Evolutionary conservation across 345 rosid species (phyloP), one percentile per base, ranked within the genome.

Genomic region (Zanthoxylum bungeanum): DNA sequence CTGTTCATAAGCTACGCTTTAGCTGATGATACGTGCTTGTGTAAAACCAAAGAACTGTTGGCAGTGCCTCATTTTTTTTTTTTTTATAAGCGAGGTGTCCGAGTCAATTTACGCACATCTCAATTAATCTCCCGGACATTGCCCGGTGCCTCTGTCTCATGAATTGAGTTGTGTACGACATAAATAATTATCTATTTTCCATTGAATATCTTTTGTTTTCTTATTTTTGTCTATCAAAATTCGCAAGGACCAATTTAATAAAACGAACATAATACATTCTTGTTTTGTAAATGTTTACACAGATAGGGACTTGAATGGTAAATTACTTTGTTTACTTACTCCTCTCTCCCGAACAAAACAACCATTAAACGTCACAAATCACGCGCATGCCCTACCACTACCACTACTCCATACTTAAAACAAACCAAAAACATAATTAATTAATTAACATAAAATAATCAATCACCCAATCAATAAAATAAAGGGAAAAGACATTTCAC

Each of bases 1-100:
- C 80, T 62, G 64, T 60, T 53, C 80, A 76, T 28, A 76, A 78
- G 25, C 11, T 52, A 9, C 57, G 57, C 30, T 52, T 52, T 28
- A 7, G 57, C 30, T 52, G 11, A 52, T 21, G 4, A 24, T 52
- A 52, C 16, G 7, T 11, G 11, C 25, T 7, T 0, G 49, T 14
- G 49, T 44, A 44, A 3, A 44, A 4, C 49, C 49, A 44, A n/a
- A 44, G 19, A 44, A 44, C 49, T 44, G 47, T 12, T 42, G 47
- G 47, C 3, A n/a, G n/a, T n/a, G n/a, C n/a, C n/a, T n/a, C n/a
- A n/a, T n/a, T n/a, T n/a, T n/a, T n/a, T n/a, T n/a, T n/a, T n/a
- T n/a, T n/a, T n/a, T n/a, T n/a, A n/a, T n/a, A n/a, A n/a, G n/a
- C n/a, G n/a, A n/a, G n/a, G n/a, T n/a, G n/a, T n/a, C n/a, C n/a